phyloP scores from a whole-genome alignment of 305 asterid genomes.

The Coffea humblotiana region DNA sequence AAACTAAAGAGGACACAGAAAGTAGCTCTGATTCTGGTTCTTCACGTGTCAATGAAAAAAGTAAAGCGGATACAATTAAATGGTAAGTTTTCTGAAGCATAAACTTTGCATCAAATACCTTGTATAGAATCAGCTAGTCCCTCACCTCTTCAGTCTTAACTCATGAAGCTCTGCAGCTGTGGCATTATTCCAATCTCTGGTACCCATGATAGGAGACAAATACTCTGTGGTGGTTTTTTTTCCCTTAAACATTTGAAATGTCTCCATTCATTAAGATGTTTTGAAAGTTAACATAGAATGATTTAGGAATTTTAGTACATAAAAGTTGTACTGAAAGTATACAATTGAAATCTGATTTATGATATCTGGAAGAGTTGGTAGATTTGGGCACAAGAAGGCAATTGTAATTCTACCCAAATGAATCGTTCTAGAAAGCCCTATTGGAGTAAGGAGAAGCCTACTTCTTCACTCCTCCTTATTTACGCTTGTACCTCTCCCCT shows the following conservation, averaged over 20 bases:
- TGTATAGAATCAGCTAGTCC: not conserved
- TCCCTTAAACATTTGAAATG: not conserved
- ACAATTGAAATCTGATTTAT: not conserved
- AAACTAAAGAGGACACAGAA: slow-evolving; percentile 37
- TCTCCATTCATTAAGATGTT: not conserved
- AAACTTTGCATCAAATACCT: not conserved
- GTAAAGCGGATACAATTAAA: slow-evolving; percentile 28
- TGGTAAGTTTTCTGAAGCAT: slow-evolving; percentile 15
- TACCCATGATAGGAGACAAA: not conserved
- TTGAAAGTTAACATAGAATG: not conserved
- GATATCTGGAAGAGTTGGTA: not conserved
- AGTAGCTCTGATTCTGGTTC: slow-evolving; percentile 31
- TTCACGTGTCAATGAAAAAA: slow-evolving; percentile 28
- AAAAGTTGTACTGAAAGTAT: not conserved
- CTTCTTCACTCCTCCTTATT: too few relatives aligned
- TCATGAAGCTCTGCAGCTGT: not conserved
- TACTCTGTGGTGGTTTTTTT: not conserved
- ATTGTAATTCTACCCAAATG: too few relatives aligned
- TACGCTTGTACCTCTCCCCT: too few relatives aligned
- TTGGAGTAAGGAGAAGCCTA: too few relatives aligned
- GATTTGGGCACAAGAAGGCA: not conserved
- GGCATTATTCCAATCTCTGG: not conserved
- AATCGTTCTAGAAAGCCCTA: not conserved
- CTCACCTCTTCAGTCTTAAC: not conserved
- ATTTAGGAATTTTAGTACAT: not conserved